Conservation (phyloP, 2,329 filamentous ascomycete genomes). For the Didymella segeticola region DNA sequence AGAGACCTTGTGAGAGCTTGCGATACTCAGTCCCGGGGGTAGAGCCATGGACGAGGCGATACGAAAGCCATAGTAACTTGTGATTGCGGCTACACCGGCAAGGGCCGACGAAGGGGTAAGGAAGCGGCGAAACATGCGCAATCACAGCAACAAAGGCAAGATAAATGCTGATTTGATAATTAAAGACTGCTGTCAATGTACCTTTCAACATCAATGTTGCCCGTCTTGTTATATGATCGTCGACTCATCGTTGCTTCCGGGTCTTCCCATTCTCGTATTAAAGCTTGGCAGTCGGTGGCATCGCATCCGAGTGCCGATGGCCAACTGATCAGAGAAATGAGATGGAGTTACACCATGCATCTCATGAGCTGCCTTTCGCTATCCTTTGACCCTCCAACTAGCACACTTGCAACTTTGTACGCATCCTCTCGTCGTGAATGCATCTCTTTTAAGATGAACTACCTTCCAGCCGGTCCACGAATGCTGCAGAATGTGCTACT, state of each 20-base stretch:
- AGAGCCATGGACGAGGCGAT: neutral
- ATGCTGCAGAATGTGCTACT: constrained; percentile 9
- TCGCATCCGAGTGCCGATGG: constrained; percentile 37
- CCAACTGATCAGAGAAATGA: constrained; percentile 11
- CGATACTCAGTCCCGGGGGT: neutral
- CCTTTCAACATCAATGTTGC: too few relatives aligned
- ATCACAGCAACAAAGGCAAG: too few relatives aligned
- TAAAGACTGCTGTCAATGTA: too few relatives aligned
- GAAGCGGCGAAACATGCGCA: neutral
- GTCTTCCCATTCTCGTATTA: neutral
- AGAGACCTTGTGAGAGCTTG: neutral
- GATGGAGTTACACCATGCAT: neutral
- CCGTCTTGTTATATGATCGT: constrained; percentile 43
- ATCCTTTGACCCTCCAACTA: neutral
- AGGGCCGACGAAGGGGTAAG: neutral
- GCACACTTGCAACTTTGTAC: too few relatives aligned
- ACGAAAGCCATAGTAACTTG: neutral
- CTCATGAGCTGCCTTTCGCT: neutral
- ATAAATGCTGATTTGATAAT: too few relatives aligned
- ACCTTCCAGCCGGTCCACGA: constrained; percentile 7
- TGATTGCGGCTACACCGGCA: neutral
- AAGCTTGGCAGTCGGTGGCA: neutral
- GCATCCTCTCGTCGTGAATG: too few relatives aligned
- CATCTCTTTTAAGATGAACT: neutral
- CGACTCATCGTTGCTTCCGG: neutral